phyloP scores from a whole-genome alignment of 768 basidiomycete genomes.

The Lanmaoa pseudosensibilis region DNA sequence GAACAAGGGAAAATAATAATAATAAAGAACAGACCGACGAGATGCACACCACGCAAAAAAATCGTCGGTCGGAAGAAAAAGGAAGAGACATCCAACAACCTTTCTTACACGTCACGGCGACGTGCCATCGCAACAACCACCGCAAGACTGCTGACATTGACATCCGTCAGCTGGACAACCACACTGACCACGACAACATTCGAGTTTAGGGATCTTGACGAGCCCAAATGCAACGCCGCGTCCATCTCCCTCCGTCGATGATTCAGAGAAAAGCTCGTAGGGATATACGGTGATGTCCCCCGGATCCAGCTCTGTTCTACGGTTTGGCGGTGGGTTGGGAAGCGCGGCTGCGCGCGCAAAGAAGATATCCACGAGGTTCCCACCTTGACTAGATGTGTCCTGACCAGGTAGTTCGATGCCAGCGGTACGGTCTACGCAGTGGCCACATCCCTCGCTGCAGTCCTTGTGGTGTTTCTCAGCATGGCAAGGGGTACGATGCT shows the following conservation, averaged over 20 bases:
- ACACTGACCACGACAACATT: constrained; percentile 65
- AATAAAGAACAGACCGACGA: not conserved
- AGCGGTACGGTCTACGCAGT: constrained; percentile 56
- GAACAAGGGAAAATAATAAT: not conserved
- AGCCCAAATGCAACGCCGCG: constrained; percentile 46
- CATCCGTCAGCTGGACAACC: constrained; percentile 55
- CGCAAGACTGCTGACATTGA: constrained; percentile 56
- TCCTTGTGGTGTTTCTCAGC: constrained; percentile 38
- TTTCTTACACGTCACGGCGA: not conserved
- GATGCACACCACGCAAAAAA: not conserved
- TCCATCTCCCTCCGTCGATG: constrained; percentile 37
- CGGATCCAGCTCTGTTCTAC: constrained; percentile 46
- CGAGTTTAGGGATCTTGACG: constrained; percentile 61
- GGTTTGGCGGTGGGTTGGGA: constrained; percentile 53
- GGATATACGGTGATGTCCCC: constrained; percentile 52
- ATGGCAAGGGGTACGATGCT: constrained; percentile 60
- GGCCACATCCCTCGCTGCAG: constrained; percentile 54
- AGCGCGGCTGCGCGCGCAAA: constrained; percentile 67
- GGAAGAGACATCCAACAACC: not conserved
- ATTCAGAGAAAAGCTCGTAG: constrained; percentile 34
- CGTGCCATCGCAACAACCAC: constrained; percentile 45
- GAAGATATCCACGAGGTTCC: constrained; percentile 57
- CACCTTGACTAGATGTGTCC: constrained; percentile 7
- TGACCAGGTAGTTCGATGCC: constrained; percentile 45
- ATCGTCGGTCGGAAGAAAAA: not conserved